Base-by-base conservation (phyloP, 2,329 filamentous ascomycete species). In the Blastomyces silverae region DNA sequence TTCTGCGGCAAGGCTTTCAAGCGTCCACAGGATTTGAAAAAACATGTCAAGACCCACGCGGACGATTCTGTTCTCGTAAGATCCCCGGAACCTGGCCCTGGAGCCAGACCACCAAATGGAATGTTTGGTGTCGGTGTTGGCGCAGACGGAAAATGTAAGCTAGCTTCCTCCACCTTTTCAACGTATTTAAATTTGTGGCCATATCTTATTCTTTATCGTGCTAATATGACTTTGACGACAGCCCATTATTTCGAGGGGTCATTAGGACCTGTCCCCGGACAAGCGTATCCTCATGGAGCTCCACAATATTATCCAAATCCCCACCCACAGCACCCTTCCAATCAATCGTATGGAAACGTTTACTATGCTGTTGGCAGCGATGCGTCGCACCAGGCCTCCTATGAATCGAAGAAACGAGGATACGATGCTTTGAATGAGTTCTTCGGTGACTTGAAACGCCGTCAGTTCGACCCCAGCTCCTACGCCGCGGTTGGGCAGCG, bases 1-100 rank as follows among this genome's bases (percentile, higher is more conserved):
- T 96, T 97, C 80, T 99, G 94, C 75, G 91, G 91, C 75, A 99
- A 99, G 83, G 92, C 92, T 1, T 99, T 99, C 85, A 99, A 99
- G 86, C 90, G 94, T 44, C 94, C 94, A 2, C 94, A 99, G 81
- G 94, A 99, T 81, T 79, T 99, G 73, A 97, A 99, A 87, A 99
- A 99, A 83, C 94, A 99, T 77, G 92, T 97, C 79, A 99, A 97
- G 87, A 97, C 93, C 4, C 93, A 97, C 75, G 93, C 93, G 71
- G 93, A 97, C 74, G 93, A 97, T 79, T 95, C 92, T 53, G 91
- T 96, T 52, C 81, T 86, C 67, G 81, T 86, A 67, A 83, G 85
- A 71, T 88, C 85, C 56, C 86, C 86, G 3, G 85, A 87, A 71
- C 84, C 85, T 34, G 83, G 82, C 70, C 73, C 76, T 62, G 73